These are phyloP conservation scores for Fusarium kyushuense DNA, from an alignment of 2,329 filamentous ascomycete species.

Conservation along the genomic window DNA sequence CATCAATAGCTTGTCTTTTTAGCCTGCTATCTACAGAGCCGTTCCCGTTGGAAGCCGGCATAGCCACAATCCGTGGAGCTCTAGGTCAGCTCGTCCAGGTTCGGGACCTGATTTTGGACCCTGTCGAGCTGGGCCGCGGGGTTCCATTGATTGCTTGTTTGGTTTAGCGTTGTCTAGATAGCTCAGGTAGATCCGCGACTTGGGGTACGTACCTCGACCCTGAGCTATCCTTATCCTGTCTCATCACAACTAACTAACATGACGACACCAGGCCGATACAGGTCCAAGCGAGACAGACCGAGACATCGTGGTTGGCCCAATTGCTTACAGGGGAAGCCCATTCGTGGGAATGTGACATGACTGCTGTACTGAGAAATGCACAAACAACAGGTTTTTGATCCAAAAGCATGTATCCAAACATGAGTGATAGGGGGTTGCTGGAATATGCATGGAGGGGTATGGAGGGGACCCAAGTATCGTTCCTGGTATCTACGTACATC, in stretches of 20 bases:
- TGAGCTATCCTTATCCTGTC: conserved; percentile 8
- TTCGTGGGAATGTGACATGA: conserved; percentile 29
- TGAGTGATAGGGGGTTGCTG: conserved; percentile 8
- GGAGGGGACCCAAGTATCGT: conserved; percentile 18
- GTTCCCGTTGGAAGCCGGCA: conserved; percentile 18
- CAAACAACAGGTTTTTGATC: conserved; percentile 37
- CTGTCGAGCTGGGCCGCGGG: conserved; percentile 44
- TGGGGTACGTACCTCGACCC: conserved; percentile 31
- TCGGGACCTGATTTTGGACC: conserved; percentile 40
- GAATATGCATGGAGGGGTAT: conserved; percentile 20
- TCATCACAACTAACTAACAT: conserved; percentile 24
- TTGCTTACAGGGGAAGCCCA: conserved; percentile 28
- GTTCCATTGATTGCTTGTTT: conserved; percentile 29
- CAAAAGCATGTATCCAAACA: conserved; percentile 12
- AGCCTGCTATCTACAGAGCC: background rate
- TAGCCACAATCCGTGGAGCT: conserved; percentile 39
- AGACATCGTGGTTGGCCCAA: conserved; percentile 31
- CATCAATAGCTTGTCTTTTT: conserved; percentile 20
- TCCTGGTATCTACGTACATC: conserved; percentile 1
- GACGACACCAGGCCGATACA: conserved; percentile 32
- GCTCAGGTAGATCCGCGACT: conserved; percentile 38
- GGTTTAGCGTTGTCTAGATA: conserved; percentile 35
- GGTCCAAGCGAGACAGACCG: conserved; percentile 19
- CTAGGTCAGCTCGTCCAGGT: conserved; percentile 45
- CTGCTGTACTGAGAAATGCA: conserved; percentile 18